Base-by-base conservation (phyloP, 2,329 filamentous ascomycete genomes). In the Aspergillus fumigatiaffinis region DNA sequence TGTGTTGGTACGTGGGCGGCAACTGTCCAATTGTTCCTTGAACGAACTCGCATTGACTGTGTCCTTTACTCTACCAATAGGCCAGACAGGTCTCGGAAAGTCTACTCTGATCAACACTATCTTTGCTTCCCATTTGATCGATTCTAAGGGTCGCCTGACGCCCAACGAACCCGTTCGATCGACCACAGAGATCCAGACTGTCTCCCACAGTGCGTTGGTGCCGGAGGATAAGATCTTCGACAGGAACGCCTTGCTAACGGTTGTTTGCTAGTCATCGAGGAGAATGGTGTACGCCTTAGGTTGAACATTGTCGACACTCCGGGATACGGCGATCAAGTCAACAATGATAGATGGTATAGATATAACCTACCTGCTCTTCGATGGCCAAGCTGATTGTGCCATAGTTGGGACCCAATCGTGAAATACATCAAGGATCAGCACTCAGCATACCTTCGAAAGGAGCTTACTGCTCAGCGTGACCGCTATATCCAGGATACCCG, bases 351-450 rank as follows among this genome's bases (percentile, higher is more conserved):
- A 84, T 99, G 94, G 80, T 82, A 75, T 65, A 66, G 53, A 20
- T 44, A 10, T 20, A 55, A 42, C 52, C 35, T 44, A n/a, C 23
- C 54, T 42, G 50, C 21, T 54, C 46, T 46, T 28, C n/a, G n/a
- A 42, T 28, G 12, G 55, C 21, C 46, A 47, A 42, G 59, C 63
- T 70, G 62, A 71, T 66, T 52, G 44, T 59, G 51, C 54, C 41
- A 51, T 63, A 82, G 80, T 87, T 99, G 94, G 94, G 94, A 99
- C 75, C 94, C 94, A 63, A 99, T 99, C 76, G 93, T 99, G 84
- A 99, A 99, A 84, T 99, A 99, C 81, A 99, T 99, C 85, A 99
- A 99, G 85, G 94, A 99, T 80, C 94, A 99, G 83, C 94, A 99
- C 84, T 97, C 92, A 53, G 93, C 94, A 71, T 99, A 97, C 82